Evolutionary conservation across 768 basidiomycete genomes (phyloP), one percentile per base, ranked within the genome.

Genomic region (Boletus edulis): DNA sequence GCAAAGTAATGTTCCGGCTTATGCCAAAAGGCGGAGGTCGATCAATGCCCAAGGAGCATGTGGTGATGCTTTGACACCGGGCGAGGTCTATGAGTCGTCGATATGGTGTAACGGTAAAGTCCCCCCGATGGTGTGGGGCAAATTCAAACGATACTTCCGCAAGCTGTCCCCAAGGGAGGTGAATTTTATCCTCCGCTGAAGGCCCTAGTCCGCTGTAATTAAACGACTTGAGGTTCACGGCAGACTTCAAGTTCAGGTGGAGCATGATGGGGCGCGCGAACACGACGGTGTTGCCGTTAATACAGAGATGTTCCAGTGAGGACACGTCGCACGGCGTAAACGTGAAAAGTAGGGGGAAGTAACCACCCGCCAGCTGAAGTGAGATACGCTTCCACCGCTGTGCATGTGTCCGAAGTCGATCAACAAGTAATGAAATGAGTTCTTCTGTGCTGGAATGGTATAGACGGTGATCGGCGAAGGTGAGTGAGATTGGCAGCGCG

Each of bases 31-130:
- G 34, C 12, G 13, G 34, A 12, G 34, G 11, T 34, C 13, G 34
- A 34, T 55, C 54, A 7, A 67, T 54, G 0, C 62, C 62, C 31
- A 68, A 15, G 27, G 58, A 68, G 8, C 48, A 57, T 13, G 50
- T 51, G 14, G 59, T 66, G 20, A 67, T 44, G 47, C 62, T 65
- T 46, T 44, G 52, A 31, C 66, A 67, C 29, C 32, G 44, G 9
- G 40, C 20, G 3, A 65, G 61, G 18, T 38, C n/a, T 14, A 3
- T 31, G 42, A 58, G 43, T 17, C 55, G 56, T 22, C 47, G 48
- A 47, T 42, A 31, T 27, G 27, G 27, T 27, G 27, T 27, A n/a
- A 56, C 6, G 14, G 58, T 51, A n/a, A 11, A 38, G 34, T 52
- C 56, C 22, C 10, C 22, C 8, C 57, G 50, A 17, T 10, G 4